Percentiles rank a stretch among this genome's conserved stretches.
Conservation (phyloP, 2,329 filamentous ascomycete genomes). For the Trichoderma asperellum region DNA sequence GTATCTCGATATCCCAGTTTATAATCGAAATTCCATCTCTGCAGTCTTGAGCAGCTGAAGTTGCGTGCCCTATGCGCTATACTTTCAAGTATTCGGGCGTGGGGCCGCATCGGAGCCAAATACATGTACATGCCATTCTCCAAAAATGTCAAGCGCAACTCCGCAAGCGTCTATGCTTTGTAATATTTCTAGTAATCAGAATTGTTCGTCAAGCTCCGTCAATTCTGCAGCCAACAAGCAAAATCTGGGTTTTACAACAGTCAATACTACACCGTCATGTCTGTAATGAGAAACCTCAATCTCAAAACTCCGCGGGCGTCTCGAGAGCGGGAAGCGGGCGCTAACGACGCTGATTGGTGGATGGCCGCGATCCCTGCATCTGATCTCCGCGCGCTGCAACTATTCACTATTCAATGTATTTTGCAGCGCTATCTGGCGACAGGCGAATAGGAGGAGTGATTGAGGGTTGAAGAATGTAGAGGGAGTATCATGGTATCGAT, state of each 20-base stretch:
- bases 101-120: background rate
- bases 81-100: background rate
- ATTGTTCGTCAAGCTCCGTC: background rate
- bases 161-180: background rate
- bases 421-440: background rate
- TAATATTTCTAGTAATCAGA: background rate
- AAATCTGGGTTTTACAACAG: background rate
- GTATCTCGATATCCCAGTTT: background rate
- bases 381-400: slow-evolving; percentile 7
- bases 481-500: background rate
- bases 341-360: slow-evolving; percentile 21
- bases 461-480: background rate
- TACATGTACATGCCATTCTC: background rate
- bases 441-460: background rate
- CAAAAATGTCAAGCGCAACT: background rate
- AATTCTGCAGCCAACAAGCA: background rate
- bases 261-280: background rate
- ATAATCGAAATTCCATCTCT: background rate
- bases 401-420: background rate
- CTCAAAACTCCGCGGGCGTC: slow-evolving; percentile 20
- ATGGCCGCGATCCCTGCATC: background rate
- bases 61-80: background rate
- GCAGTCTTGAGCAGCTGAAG: background rate
- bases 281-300: background rate
- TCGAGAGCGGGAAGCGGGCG: slow-evolving; percentile 25